Evolutionary conservation across 768 basidiomycete genomes (phyloP).

Genomic region (Russula brevipes): DNA sequence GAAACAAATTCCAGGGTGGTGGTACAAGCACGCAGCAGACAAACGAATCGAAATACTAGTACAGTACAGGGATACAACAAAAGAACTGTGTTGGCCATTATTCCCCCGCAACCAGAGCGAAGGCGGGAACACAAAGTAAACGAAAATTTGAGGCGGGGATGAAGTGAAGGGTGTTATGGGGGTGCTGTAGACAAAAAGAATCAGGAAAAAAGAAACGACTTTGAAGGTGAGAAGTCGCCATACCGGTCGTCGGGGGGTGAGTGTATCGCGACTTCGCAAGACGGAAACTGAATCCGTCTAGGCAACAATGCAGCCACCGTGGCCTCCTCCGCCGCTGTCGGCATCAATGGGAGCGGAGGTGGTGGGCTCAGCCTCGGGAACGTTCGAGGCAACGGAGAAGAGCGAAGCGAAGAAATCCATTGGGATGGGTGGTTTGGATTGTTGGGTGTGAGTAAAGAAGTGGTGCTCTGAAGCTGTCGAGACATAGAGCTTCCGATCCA

Average conservation of each 20-base stretch:
- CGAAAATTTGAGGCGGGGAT: background rate
- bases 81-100: background rate
- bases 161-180: background rate
- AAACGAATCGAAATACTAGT: background rate
- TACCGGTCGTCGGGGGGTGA: background rate
- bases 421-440: background rate
- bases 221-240: background rate
- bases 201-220: background rate
- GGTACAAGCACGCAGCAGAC: background rate
- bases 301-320: background rate
- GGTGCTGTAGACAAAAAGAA: background rate
- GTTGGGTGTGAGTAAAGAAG: too few species aligned
- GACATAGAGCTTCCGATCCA: too few species aligned
- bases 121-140: background rate
- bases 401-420: background rate
- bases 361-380: background rate
- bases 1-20: background rate
- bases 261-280: too few species aligned
- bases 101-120: background rate
- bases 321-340: background rate
- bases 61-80: background rate
- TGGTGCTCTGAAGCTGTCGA: too few species aligned
- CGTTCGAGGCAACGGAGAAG: background rate
- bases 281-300: background rate
- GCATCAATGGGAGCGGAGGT: background rate